These are phyloP conservation scores for Lumnitzera racemosa DNA, from an alignment of 345 rosid species.

Conservation along the genomic window DNA sequence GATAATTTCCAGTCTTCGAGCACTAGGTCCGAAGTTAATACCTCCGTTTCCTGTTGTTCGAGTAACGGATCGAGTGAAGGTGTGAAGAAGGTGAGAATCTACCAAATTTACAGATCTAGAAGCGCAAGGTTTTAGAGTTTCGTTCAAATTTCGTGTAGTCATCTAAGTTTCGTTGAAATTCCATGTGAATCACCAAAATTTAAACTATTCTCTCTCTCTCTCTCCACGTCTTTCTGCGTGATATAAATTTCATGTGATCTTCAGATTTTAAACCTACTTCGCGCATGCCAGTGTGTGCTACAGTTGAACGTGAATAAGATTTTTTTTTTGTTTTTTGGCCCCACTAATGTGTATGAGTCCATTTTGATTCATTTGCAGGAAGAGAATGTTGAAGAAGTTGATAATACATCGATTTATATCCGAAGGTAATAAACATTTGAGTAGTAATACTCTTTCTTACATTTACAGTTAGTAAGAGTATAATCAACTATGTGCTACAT, in stretches of 20 bases:
- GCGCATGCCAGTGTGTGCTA: neutral
- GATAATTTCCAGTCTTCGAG: slow-evolving; percentile 15
- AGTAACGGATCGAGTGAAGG: slow-evolving; percentile 39
- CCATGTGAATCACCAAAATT: neutral
- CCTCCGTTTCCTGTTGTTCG: slow-evolving; percentile 46
- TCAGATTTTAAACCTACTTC: slow-evolving; percentile 6
- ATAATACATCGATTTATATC: no score
- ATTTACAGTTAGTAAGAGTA: neutral
- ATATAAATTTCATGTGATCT: slow-evolving; percentile 18
- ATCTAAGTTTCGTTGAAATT: neutral
- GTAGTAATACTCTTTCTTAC: no score
- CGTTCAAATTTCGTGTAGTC: neutral
- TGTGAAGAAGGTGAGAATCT: slow-evolving; percentile 14
- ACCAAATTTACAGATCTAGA: slow-evolving; percentile 14
- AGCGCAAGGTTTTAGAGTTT: neutral
- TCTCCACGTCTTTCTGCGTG: neutral
- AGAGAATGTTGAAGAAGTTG: neutral
- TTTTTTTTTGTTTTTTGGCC: slow-evolving; percentile 7
- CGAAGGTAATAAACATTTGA: no score
- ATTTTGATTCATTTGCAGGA: neutral
- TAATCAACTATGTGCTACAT: neutral
- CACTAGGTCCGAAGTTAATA: slow-evolving; percentile 22
- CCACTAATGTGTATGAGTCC: slow-evolving; percentile 30
- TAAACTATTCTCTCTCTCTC: neutral
- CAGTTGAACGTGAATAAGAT: slow-evolving; percentile 28